Conservation (phyloP, 2,329 filamentous ascomycete species). For the Dactylonectria estremocensis region DNA sequence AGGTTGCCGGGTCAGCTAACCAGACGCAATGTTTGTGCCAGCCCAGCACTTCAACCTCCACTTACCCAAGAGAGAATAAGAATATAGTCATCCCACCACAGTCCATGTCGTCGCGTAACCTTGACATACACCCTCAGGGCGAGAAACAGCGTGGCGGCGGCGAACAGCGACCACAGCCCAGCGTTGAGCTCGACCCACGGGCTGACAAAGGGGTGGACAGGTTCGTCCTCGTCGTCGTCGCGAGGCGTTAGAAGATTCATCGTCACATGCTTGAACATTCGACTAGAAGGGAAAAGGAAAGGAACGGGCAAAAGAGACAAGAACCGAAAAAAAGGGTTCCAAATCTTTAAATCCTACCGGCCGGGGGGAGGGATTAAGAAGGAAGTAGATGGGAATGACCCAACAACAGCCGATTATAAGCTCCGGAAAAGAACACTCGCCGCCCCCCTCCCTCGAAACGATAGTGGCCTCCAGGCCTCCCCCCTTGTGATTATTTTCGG, state of each 20-base stretch:
- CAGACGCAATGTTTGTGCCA: no score
- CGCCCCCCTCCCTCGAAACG: neutral
- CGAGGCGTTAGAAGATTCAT: constrained; percentile 45
- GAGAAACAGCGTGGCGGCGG: constrained; percentile 51
- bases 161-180: constrained; percentile 54
- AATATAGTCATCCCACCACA: constrained; percentile 59
- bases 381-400: neutral
- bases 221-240: constrained; percentile 38
- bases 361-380: neutral
- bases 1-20: neutral
- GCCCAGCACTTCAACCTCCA: neutral
- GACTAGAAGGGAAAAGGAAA: neutral
- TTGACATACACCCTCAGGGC: constrained; percentile 54
- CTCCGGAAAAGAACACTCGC: neutral
- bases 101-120: constrained; percentile 52
- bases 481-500: neutral
- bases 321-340: neutral
- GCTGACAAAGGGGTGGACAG: constrained; percentile 47
- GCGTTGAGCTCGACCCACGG: constrained; percentile 51
- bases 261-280: constrained; percentile 25
- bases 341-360: neutral
- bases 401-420: neutral
- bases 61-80: constrained; percentile 56
- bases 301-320: neutral
- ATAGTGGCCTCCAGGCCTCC: neutral